Evolutionary conservation across 805 yeast species (phyloP).

Genomic region (Yarrowia keelungensis): DNA sequence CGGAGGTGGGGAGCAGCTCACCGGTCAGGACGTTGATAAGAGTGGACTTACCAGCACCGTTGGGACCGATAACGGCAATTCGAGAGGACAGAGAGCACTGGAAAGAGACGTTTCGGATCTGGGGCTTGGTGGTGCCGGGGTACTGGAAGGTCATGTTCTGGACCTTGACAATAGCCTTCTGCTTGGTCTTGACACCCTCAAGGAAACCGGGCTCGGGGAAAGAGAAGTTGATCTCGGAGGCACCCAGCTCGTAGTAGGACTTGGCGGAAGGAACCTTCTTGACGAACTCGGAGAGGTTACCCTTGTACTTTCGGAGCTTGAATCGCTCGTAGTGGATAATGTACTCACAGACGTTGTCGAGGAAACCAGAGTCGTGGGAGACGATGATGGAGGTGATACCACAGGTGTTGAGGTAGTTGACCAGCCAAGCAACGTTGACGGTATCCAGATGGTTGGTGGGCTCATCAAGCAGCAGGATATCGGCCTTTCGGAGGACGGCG

Average conservation of each 20-base stretch:
- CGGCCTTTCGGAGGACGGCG: constrained; percentile 98
- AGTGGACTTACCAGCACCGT: constrained; percentile 99
- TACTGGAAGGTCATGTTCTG: constrained; percentile 98
- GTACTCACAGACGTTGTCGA: constrained; percentile 96
- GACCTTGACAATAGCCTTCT: constrained; percentile 99
- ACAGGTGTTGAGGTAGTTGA: constrained; percentile 98
- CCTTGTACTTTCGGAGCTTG: constrained; percentile 99
- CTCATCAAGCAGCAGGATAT: constrained; percentile 96
- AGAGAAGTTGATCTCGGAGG: constrained; percentile 93
- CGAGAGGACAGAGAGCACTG: constrained; percentile 99
- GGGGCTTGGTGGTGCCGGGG: constrained; percentile 98
- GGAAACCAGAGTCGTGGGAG: constrained; percentile 99
- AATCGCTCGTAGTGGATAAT: constrained; percentile 99
- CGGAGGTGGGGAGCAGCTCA: constrained; percentile 96
- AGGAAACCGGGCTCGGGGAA: constrained; percentile 99
- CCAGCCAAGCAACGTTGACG: constrained; percentile 99
- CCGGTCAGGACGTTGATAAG: constrained; percentile 98
- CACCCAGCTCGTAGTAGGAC: constrained; percentile 98
- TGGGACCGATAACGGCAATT: constrained; percentile 99
- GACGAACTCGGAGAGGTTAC: constrained; percentile 98
- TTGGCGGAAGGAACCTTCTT: constrained; percentile 98
- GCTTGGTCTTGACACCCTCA: constrained; percentile 99
- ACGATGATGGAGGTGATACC: constrained; percentile 98
- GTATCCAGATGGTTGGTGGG: constrained; percentile 99
- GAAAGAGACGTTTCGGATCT: constrained; percentile 88